Base-by-base conservation (phyloP, 768 basidiomycete species). In the Crepidotus variabilis region DNA sequence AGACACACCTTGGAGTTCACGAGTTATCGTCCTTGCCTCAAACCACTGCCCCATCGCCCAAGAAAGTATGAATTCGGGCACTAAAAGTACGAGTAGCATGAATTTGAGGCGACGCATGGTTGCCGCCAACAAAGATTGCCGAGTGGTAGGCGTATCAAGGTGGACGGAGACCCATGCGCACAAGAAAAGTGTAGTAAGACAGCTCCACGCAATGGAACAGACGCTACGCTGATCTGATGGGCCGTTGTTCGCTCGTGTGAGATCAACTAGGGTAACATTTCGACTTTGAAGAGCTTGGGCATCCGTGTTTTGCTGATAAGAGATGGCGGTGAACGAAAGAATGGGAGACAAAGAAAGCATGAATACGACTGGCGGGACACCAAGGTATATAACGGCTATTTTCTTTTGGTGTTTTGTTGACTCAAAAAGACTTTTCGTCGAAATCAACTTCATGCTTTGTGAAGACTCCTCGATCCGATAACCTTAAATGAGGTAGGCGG, bases 1-100 rank as follows among this genome's bases (percentile, higher is more conserved):
- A 3, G 8, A 28, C 28, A 28, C 11, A 43, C 13, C 13, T 43
- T 43, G 4, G 14, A 43, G 13, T 43, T 20, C 13, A 16, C 39
- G 39, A 14, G 39, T 43, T 43, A 43, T 5, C 13, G 5, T 16
- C 11, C 39, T 43, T 11, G 52, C 52, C 23, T 28, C 52, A 46
- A 45, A 43, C 52, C 52, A 53, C 16, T 53, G 52, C 36, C 43
- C 43, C 35, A 43, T 53, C 18, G 52, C 52, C 52, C 52, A 53
- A 18, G 46, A 13, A 7, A 53, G 39, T 20, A 53, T 32, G 20
- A 45, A 20, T 45, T 53, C 52, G n/a, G 52, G 52, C 22, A 39
- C 52, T 8, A 53, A 14, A 21, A 53, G 52, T 22, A 36, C 52
- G 22, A 45, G 32, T 9, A 53, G 23, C 52, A 39, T 45, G 21